Conservation (phyloP, 1,284 basidiomycete species). For the Cutaneotrichosporon cavernicola region DNA sequence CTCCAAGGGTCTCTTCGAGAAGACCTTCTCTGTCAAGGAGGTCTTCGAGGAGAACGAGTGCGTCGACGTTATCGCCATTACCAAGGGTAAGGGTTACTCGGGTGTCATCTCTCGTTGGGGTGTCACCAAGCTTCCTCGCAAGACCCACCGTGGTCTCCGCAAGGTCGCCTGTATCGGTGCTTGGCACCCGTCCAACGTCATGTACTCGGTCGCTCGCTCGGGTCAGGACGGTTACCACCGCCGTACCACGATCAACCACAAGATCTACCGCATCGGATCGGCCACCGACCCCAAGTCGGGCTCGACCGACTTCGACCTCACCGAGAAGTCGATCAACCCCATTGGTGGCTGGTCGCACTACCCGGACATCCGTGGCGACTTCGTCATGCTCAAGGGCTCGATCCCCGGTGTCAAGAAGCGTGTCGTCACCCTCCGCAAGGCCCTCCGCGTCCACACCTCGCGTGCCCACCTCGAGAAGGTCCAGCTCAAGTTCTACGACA, state of each 20-base stretch:
- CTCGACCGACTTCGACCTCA: constrained; percentile 89
- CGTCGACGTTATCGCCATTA: constrained; percentile 96
- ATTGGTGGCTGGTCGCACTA: constrained; percentile 98
- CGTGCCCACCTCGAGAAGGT: constrained; percentile 76
- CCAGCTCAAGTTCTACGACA: constrained; percentile 72
- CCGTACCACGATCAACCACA: constrained; percentile 83
- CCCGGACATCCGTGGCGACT: constrained; percentile 98
- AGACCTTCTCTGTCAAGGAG: constrained; percentile 80
- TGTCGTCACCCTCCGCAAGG: constrained; percentile 58
- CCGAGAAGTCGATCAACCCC: constrained; percentile 93
- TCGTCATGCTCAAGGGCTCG: constrained; percentile 90
- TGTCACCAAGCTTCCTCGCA: constrained; percentile 93
- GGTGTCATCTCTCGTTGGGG: constrained; percentile 99
- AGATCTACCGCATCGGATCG: constrained; percentile 89
- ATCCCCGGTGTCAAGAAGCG: constrained; percentile 97
- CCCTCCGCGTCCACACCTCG: constrained; percentile 45
- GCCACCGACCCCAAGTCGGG: constrained; percentile 80
- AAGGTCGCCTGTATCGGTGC: constrained; percentile 99
- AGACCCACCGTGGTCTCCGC: constrained; percentile 99
- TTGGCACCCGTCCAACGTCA: constrained; percentile 98
- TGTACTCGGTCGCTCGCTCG: constrained; percentile 99
- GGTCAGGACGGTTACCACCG: constrained; percentile 99
- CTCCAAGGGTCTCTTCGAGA: constrained; percentile 93
- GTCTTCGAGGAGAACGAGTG: constrained; percentile 98
- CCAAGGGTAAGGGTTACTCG: constrained; percentile 98